A percentile compares a stretch with the other conserved stretches of the same genome.
These are phyloP conservation scores for Epichloe gansuensis DNA, from an alignment of 2,329 filamentous ascomycete genomes.

Conservation along the genomic window DNA sequence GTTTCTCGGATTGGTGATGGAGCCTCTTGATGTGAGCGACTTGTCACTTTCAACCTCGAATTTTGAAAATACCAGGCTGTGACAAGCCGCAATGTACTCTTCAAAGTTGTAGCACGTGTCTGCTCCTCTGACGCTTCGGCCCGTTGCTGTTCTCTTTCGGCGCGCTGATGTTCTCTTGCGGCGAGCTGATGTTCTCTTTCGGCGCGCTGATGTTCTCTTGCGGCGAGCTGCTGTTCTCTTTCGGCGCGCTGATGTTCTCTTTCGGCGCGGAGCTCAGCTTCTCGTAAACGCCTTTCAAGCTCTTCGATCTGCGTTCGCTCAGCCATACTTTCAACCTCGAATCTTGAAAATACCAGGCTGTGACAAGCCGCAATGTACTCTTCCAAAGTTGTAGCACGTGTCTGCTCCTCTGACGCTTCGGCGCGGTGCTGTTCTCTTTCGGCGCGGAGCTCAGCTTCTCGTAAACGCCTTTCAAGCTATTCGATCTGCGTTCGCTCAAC, in stretches of 20 bases:
- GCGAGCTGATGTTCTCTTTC: neutral
- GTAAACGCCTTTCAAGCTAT: neutral
- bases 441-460: too few relatives aligned
- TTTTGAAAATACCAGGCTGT: slow-evolving; percentile 14
- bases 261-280: too few relatives aligned
- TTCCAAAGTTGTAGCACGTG: slow-evolving; percentile 15
- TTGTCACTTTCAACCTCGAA: slow-evolving; percentile 15
- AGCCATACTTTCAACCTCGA: slow-evolving; percentile 14
- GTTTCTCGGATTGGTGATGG: slow-evolving; percentile 17
- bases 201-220: too few relatives aligned
- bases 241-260: neutral
- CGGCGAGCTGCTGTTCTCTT: slow-evolving; percentile 1
- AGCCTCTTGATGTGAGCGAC: slow-evolving; percentile 15
- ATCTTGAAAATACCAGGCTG: slow-evolving; percentile 12
- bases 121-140: slow-evolving; percentile 11
- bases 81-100: slow-evolving; percentile 21
- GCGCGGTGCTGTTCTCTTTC: neutral
- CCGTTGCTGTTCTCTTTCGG: neutral
- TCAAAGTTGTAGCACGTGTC: slow-evolving; percentile 14
- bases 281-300: neutral
- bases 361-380: slow-evolving; percentile 22
- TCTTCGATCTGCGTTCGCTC: neutral
- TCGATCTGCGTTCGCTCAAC: neutral
- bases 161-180: neutral
- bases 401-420: slow-evolving; percentile 11